A percentile compares a stretch with the other conserved stretches of the same genome.
Conservation (phyloP, 768 basidiomycete genomes). For the Phlegmacium glaucopus region DNA sequence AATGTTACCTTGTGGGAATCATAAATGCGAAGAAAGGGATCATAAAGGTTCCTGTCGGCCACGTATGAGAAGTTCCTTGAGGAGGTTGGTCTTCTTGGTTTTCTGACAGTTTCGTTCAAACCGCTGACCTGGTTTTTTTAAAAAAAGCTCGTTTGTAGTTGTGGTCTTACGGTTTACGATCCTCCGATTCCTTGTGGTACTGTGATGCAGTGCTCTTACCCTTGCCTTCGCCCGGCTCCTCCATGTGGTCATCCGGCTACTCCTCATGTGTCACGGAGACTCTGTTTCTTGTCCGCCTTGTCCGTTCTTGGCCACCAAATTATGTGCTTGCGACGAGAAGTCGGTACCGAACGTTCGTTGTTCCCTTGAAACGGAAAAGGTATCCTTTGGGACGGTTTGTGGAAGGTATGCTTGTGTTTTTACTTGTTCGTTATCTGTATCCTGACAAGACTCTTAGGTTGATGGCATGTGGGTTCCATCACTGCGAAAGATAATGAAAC, state of each 20-base stretch:
- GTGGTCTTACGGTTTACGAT: constrained; percentile 82
- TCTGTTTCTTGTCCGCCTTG: constrained; percentile 78
- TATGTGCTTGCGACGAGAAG: constrained; percentile 90
- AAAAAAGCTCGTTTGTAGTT: constrained; percentile 68
- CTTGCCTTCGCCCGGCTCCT: constrained; percentile 66
- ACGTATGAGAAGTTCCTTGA: constrained; percentile 87
- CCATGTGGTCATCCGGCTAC: constrained; percentile 81
- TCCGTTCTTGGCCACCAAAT: constrained; percentile 71
- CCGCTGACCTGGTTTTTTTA: constrained; percentile 3
- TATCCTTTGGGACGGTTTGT: constrained; percentile 82
- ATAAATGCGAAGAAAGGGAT: constrained; percentile 75
- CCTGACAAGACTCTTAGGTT: constrained; percentile 39
- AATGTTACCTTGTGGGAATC: constrained; percentile 69
- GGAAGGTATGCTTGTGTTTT: constrained; percentile 50
- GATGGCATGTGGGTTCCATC: constrained; percentile 85
- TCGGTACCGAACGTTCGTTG: constrained; percentile 77
- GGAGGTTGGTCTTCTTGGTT: constrained; percentile 61
- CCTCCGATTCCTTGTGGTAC: constrained; percentile 92
- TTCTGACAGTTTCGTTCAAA: too few species aligned
- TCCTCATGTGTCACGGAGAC: constrained; percentile 83
- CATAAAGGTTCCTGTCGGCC: constrained; percentile 80
- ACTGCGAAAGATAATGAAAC: constrained; percentile 82
- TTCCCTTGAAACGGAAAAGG: constrained; percentile 70
- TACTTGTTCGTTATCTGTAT: not conserved
- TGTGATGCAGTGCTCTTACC: constrained; percentile 70